These are phyloP conservation scores for Fagopyrum homotropicum DNA, from an alignment of 148 eudicot genomes.

Conservation along the genomic window DNA sequence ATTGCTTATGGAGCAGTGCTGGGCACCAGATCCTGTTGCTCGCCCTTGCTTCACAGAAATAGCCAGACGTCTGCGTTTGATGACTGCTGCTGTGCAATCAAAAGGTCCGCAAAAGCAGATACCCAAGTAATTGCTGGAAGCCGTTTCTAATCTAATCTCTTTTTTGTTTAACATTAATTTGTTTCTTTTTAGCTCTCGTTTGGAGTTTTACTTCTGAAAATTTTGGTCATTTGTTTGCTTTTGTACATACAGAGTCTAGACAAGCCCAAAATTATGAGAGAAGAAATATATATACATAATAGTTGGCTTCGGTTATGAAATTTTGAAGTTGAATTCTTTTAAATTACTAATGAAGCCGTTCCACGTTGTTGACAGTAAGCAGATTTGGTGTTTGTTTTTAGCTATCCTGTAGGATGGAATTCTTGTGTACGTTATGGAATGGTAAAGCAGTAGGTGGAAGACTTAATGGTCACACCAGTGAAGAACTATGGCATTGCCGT, in stretches of 20 bases:
- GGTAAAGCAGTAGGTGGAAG: too few relatives aligned
- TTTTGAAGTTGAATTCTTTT: neutral
- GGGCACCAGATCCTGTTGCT: slow-evolving; percentile 39
- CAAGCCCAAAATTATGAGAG: neutral
- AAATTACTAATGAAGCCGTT: neutral
- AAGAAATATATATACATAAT: neutral
- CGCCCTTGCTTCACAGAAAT: slow-evolving; percentile 48
- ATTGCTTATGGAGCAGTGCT: slow-evolving; percentile 42
- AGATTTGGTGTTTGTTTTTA: neutral
- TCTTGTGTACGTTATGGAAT: too few relatives aligned
- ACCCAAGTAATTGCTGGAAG: slow-evolving; percentile 3
- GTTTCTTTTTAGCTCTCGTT: neutral
- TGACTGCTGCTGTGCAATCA: slow-evolving; percentile 16
- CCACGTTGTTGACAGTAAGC: neutral
- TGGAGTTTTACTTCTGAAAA: neutral
- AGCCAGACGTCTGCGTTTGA: slow-evolving; percentile 31
- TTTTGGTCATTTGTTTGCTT: neutral
- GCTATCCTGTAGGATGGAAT: neutral
- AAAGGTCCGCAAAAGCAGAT: slow-evolving; percentile 1
- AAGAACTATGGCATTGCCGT: too few relatives aligned
- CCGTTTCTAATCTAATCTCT: neutral
- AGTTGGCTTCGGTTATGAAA: neutral
- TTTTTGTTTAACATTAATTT: neutral
- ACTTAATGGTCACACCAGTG: too few relatives aligned
- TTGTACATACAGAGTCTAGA: slow-evolving; percentile 1